A percentile compares a stretch with the other conserved stretches of the same genome.
Conservation (phyloP, 2,329 filamentous ascomycete genomes). For the Aplosporella prunicola region DNA sequence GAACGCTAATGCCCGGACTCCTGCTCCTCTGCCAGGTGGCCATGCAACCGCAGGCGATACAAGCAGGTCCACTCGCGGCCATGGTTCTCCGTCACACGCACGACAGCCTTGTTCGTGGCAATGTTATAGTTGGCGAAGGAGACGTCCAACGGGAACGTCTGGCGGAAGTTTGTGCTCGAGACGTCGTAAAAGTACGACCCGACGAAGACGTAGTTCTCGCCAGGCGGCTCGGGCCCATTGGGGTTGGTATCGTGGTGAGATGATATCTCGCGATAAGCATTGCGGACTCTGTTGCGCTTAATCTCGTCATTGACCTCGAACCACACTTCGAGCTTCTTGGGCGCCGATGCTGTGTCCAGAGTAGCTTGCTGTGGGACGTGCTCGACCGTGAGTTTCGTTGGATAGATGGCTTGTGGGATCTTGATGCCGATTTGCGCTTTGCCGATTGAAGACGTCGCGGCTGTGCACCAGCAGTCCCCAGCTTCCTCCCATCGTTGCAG, state of each 20-base stretch:
- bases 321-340: conserved; percentile 38
- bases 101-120: conserved; percentile 25
- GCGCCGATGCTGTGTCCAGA: conserved; percentile 32
- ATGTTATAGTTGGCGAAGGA: conserved; percentile 14
- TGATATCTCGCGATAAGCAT: conserved; percentile 6
- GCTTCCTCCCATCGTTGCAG: conserved; percentile 64
- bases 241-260: conserved; percentile 9
- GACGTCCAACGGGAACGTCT: conserved; percentile 31
- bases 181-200: conserved; percentile 34
- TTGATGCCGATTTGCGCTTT: conserved; percentile 56
- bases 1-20: too few species aligned
- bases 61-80: conserved; percentile 37
- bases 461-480: conserved; percentile 81
- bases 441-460: conserved; percentile 39
- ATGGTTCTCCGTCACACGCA: conserved; percentile 36
- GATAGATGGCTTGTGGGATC: conserved; percentile 27
- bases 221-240: too few species aligned
- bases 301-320: conserved; percentile 21
- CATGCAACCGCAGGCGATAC: conserved; percentile 38
- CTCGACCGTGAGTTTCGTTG: conserved; percentile 35
- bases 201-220: conserved; percentile 30
- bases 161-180: conserved; percentile 31
- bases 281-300: not conserved
- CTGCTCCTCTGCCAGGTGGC: conserved; percentile 15
- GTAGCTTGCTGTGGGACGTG: conserved; percentile 34